Conservation (phyloP, 2,329 filamentous ascomycete species). For the Cercospora berteroae region DNA sequence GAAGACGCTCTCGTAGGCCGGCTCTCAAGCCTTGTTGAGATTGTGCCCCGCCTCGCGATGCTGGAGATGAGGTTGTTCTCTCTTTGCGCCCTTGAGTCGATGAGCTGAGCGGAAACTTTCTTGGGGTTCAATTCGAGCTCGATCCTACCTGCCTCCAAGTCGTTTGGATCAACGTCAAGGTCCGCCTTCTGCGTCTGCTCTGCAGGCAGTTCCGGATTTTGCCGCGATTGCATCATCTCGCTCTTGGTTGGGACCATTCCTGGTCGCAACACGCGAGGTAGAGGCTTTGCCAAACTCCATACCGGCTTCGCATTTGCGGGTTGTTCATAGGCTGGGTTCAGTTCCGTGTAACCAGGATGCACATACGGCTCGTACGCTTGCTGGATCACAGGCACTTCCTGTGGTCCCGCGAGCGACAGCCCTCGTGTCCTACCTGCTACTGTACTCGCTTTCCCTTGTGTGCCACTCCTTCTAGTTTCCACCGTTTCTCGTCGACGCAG, state of each 20-base stretch:
- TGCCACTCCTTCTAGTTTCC: slow-evolving; percentile 16
- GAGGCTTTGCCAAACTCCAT: slow-evolving; percentile 55
- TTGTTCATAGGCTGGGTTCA: slow-evolving; percentile 57
- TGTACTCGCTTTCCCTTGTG: slow-evolving; percentile 13
- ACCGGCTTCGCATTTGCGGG: slow-evolving; percentile 50
- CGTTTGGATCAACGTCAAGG: slow-evolving; percentile 43
- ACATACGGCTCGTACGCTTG: slow-evolving; percentile 38
- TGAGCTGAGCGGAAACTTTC: slow-evolving; percentile 47
- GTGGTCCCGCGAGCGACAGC: slow-evolving; percentile 24
- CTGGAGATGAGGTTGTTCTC: slow-evolving; percentile 30
- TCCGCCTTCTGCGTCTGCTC: slow-evolving; percentile 33
- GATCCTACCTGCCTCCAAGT: slow-evolving; percentile 46
- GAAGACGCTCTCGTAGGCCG: slow-evolving; percentile 27
- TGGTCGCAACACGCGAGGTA: slow-evolving; percentile 54
- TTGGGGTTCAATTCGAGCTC: slow-evolving; percentile 40
- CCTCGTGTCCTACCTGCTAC: slow-evolving; percentile 19
- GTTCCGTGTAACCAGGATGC: slow-evolving; percentile 53
- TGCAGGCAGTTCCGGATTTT: slow-evolving; percentile 25
- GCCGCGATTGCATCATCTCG: slow-evolving; percentile 37
- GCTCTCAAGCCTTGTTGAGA: slow-evolving; percentile 17
- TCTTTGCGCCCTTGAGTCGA: slow-evolving; percentile 46
- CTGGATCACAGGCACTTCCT: slow-evolving; percentile 23
- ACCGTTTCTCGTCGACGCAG: slow-evolving; percentile 22
- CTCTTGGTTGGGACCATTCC: slow-evolving; percentile 51
- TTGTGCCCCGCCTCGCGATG: slow-evolving; percentile 25